Base-by-base conservation (phyloP, 352 stramenopile species). In the Globisporangium polare region DNA sequence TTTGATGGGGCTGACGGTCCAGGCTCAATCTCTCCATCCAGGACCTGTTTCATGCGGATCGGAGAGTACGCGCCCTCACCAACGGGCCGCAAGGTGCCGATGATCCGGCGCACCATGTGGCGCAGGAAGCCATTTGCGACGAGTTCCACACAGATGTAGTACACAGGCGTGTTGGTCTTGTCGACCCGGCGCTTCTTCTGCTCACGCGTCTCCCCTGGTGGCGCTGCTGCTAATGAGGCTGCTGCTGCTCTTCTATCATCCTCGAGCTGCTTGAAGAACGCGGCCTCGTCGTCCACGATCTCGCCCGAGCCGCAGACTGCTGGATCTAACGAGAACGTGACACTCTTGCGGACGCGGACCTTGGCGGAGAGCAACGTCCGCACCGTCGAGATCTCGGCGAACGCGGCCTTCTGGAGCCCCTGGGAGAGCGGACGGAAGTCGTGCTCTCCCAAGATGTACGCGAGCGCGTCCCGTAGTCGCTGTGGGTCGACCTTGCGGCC, bases 61-160 rank as follows among this genome's bases (percentile, higher is more conserved):
- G 78, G 69, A 3, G 78, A 71, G 27, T 80, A 74, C 3, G 74
- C 77, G 10, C 86, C 84, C 74, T 94, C 84, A n/a, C 72, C 84
- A 64, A 95, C 92, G 5, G 75, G 82, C 9, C 86, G 80, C 42
- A 90, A 53, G 7, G 83, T 95, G 46, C 86, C 86, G 13, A 95
- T 75, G 64, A 95, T 95, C 5, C 86, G 83, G 10, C 86, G 83
- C 63, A 95, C 83, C 86, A 95, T 95, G 69, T 95, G 86, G 13
- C 86, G 68, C n/a, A 95, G 63, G 58, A 95, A 95, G 5, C 86
- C 86, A 47, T 88, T 94, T 27, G 84, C 86, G 42, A 91, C 66
- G 24, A 95, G 71, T 69, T 95, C 86, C 24, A 95, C 73, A 65
- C 86, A 95, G 31, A 94, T 73, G 42, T 89, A 92, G 57, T 94